These are phyloP conservation scores for Opeltia flavorubescens DNA, from an alignment of 495 filamentous ascomycete genomes.

Conservation along the genomic window DNA sequence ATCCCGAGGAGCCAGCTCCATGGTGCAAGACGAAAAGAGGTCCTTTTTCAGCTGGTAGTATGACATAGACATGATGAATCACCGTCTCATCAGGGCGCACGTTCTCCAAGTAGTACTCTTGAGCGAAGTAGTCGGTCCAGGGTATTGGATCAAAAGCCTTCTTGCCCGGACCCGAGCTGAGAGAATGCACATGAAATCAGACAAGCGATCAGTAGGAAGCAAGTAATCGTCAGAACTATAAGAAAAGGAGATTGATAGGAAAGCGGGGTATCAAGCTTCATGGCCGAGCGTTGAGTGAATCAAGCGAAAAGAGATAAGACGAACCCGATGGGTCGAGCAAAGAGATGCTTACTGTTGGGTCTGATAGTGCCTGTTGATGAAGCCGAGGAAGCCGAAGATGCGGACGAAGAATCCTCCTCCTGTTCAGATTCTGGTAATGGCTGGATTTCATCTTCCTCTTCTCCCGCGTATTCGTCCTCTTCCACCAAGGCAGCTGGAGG, in stretches of 20 bases:
- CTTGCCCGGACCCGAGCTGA: conserved; percentile 1
- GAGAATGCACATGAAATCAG: neutral
- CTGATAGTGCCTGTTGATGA: conserved; percentile 84
- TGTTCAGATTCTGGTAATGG: conserved; percentile 21
- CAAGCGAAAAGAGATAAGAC: conserved; percentile 16
- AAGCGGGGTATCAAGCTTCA: neutral
- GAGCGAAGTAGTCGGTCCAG: conserved; percentile 82
- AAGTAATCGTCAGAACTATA: too few species aligned
- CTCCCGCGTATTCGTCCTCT: conserved; percentile 24
- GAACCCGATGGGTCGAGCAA: conserved; percentile 53
- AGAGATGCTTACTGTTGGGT: conserved; percentile 59
- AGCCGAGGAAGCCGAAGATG: conserved; percentile 55
- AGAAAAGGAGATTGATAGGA: neutral
- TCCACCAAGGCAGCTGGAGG: conserved; percentile 36
- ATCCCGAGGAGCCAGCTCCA: conserved; percentile 75
- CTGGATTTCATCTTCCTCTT: conserved; percentile 21
- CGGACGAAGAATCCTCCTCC: conserved; percentile 62
- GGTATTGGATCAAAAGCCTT: conserved; percentile 31
- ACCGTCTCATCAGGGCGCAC: conserved; percentile 29
- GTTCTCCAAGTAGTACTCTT: conserved; percentile 60
- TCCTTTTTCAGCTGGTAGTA: conserved; percentile 36
- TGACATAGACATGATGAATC: conserved; percentile 77
- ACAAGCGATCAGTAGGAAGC: too few species aligned
- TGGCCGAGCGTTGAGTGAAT: too few species aligned
- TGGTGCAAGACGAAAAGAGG: conserved; percentile 86